phyloP scores from a whole-genome alignment of 2,329 filamentous ascomycete species.

The Fusarium pseudocircinatum region DNA sequence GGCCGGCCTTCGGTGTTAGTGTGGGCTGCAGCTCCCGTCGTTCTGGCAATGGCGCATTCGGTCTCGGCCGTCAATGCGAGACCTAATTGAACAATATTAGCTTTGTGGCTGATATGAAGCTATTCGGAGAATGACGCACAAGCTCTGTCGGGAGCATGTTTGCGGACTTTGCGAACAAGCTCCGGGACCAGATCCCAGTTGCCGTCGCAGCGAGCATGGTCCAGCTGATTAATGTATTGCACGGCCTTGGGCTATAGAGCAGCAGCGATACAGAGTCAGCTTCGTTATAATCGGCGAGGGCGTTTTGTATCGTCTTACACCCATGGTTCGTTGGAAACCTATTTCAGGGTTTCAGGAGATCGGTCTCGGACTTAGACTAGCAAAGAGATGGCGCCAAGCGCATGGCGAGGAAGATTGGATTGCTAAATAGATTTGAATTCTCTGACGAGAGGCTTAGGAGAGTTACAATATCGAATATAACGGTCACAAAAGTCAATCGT shows the following conservation, averaged over 20 bases:
- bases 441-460: not conserved
- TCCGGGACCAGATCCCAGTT: constrained; percentile 89
- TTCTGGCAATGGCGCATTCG: constrained; percentile 71
- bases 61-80: constrained; percentile 75
- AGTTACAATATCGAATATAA: not conserved
- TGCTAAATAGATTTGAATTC: not conserved
- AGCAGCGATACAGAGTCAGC: constrained; percentile 37
- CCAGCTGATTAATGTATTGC: constrained; percentile 83
- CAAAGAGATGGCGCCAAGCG: constrained; percentile 34
- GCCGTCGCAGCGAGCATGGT: constrained; percentile 86
- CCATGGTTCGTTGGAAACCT: constrained; percentile 48
- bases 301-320: constrained; percentile 45
- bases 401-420: constrained; percentile 32
- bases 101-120: not conserved
- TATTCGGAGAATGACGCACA: constrained; percentile 66
- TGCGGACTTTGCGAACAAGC: constrained; percentile 90
- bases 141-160: constrained; percentile 86
- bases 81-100: constrained; percentile 57
- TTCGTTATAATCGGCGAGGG: constrained; percentile 2
- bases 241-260: constrained; percentile 73
- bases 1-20: constrained; percentile 46
- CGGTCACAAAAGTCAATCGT: not conserved
- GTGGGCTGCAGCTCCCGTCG: constrained; percentile 49
- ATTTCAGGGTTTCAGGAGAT: constrained; percentile 46
- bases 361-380: constrained; percentile 36